phyloP scores from a whole-genome alignment of 345 rosid species.

The Eucalyptus camaldulensis region DNA sequence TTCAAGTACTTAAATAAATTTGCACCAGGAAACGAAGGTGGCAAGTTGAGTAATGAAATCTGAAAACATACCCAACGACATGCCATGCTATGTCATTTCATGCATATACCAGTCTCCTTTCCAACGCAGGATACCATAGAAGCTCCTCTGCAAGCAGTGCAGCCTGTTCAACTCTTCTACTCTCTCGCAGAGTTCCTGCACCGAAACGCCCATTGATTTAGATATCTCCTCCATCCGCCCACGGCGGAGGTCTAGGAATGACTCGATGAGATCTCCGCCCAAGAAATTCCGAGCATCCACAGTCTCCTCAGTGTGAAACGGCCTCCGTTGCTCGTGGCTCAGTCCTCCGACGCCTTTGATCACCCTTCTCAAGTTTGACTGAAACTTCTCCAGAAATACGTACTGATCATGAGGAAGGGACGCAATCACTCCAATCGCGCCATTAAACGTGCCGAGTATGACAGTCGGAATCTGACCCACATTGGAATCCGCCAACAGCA shows the following conservation, averaged over 20 bases:
- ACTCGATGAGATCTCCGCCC: slow-evolving; percentile 73
- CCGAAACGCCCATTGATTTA: slow-evolving; percentile 43
- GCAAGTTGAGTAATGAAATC: neutral
- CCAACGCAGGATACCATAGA: neutral
- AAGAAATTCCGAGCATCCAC: slow-evolving; percentile 64
- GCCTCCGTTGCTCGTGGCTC: slow-evolving; percentile 86
- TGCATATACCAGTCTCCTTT: neutral
- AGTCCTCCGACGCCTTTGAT: slow-evolving; percentile 85
- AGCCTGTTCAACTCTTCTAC: slow-evolving; percentile 81
- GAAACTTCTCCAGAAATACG: slow-evolving; percentile 63
- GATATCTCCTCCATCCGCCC: slow-evolving; percentile 70
- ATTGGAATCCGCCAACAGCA: slow-evolving; percentile 82
- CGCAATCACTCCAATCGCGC: slow-evolving; percentile 82
- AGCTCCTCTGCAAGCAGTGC: slow-evolving; percentile 19
- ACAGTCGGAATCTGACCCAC: slow-evolving; percentile 73
- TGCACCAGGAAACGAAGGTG: neutral
- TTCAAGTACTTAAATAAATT: neutral
- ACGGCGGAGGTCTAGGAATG: slow-evolving; percentile 62
- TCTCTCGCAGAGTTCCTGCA: slow-evolving; percentile 69
- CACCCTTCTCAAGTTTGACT: slow-evolving; percentile 60
- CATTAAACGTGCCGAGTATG: slow-evolving; percentile 63
- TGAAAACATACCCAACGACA: neutral
- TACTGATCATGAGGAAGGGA: slow-evolving; percentile 73
- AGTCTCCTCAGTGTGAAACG: slow-evolving; percentile 69
- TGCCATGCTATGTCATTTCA: neutral